phyloP scores from a whole-genome alignment of 176 grass and related monocot species.

The Raddia distichophylla region DNA sequence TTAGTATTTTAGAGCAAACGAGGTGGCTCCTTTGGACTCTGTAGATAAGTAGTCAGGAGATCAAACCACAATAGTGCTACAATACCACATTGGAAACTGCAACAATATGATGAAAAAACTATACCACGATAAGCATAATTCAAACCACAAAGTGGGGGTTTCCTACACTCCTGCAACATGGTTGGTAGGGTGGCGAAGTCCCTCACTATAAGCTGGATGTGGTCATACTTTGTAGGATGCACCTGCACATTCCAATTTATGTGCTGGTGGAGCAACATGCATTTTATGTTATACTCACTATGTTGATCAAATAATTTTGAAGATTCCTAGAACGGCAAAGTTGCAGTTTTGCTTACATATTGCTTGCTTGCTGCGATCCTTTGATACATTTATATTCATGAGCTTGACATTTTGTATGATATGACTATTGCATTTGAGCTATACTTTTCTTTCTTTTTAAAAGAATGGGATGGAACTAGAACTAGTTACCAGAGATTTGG shows the following conservation, averaged over 20 bases:
- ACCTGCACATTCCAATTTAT: background rate
- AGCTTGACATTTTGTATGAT: constrained; percentile 7
- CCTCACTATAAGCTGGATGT: background rate
- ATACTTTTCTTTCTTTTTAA: constrained; percentile 9
- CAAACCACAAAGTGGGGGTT: background rate
- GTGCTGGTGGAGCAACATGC: background rate
- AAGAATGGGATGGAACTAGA: background rate
- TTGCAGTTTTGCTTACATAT: background rate
- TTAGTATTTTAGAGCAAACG: too few species aligned
- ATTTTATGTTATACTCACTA: constrained; percentile 25
- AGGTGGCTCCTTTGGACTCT: too few species aligned
- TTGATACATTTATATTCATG: background rate
- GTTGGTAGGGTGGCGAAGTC: background rate
- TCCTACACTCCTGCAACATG: constrained; percentile 22
- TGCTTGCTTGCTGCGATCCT: background rate
- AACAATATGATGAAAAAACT: background rate
- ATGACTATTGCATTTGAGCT: background rate
- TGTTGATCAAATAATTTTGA: background rate
- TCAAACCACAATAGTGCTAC: background rate
- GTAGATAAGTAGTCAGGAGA: background rate
- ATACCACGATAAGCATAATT: constrained; percentile 1
- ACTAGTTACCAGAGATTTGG: background rate
- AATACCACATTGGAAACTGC: background rate
- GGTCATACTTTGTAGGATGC: constrained; percentile 2
- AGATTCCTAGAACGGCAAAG: background rate